Conservation (phyloP, 202 grass and related monocot species). For the Schoenoplectus triqueter region DNA sequence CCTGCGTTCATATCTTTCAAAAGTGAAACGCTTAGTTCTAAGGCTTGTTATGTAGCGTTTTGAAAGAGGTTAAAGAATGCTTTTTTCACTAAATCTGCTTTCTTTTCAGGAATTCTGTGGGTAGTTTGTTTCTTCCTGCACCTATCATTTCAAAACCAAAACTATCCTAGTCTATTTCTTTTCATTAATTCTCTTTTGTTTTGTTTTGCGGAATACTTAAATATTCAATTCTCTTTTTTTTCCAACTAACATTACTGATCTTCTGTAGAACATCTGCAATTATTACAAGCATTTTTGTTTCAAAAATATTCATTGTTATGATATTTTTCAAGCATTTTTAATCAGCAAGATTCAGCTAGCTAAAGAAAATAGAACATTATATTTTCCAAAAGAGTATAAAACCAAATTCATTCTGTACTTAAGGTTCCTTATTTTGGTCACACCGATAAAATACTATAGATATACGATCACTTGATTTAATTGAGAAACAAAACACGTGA, state of each 20-base stretch:
- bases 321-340: neutral
- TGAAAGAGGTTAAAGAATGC: neutral
- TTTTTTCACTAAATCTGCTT: neutral
- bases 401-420: neutral
- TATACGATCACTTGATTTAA: neutral
- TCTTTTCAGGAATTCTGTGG: conserved; percentile 21
- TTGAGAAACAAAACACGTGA: neutral
- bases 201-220: no score
- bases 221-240: neutral
- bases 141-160: conserved; percentile 17
- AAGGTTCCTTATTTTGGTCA: neutral
- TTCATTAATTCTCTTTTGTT: neutral
- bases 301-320: neutral
- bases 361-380: neutral
- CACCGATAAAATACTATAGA: neutral
- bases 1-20: neutral
- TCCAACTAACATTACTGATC: neutral
- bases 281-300: neutral
- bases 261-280: conserved; percentile 1
- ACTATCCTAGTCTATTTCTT: neutral
- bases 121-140: conserved; percentile 20
- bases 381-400: neutral
- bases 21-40: conserved; percentile 24
- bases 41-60: neutral
- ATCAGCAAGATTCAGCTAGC: neutral